Base-by-base conservation (phyloP, 2,329 filamentous ascomycete species). In the Xylariaceae sp. region DNA sequence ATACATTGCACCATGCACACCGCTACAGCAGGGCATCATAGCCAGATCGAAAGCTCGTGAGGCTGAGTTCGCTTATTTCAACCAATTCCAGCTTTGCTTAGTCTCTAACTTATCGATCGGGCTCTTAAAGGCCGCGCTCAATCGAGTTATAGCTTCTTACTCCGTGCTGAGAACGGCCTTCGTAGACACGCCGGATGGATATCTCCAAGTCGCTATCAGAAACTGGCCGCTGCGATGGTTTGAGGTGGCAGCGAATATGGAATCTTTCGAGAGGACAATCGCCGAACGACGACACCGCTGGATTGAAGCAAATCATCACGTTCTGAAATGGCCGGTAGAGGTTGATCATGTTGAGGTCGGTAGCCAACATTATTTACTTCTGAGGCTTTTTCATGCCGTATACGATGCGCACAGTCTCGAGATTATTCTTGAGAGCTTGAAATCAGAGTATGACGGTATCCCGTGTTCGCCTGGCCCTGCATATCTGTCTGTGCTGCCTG, bases 1-100 rank as follows among this genome's bases (percentile, higher is more conserved):
- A 67, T 84, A 85, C 56, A 84, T 96, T 48, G 86, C 86, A 0
- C 93, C 92, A 3, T 96, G 93, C 69, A 96, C 93, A 1, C 84
- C 92, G 0, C 76, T 96, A 1, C 93, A 97, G 68, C 86, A 94
- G 70, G 93, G 92, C 0, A 94, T 97, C 78, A 85, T 96, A 46
- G 88, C 89, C 5, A 83, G 87, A 45, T 87, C 87, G 21, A 70
- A 89, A 33, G 82, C 74, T 0, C 69, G 85, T 8, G 85, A 77
- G 16, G 74, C 80, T 0, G 70, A 76, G 0, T 78, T 80, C 0
- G 75, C 89, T 0, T 97, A 97, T 69, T 96, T 94, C 72, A 92
- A 92, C 54, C 79, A 80, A 0, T 96, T 97, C 67, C 74, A 74
- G 0, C 86, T 94, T 39, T 65, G 76, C 0, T 72, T 96, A 1